A percentile compares a stretch with the other conserved stretches of the same genome.
Conservation (phyloP, 257 asterid genomes). For the Primulina tabacum region DNA sequence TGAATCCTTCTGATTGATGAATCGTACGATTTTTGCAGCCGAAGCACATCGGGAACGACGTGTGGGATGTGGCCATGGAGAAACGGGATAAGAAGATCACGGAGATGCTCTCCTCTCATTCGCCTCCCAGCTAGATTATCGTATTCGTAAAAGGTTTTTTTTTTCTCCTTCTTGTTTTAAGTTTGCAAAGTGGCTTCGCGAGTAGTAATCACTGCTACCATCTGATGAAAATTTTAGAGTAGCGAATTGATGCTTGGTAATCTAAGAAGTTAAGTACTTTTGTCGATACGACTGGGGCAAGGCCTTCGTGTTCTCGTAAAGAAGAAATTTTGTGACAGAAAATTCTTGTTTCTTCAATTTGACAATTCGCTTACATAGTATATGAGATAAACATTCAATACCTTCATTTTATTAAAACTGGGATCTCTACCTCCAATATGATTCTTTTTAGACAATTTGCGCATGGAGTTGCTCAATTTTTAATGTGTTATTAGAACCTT, state of each 20-base stretch:
- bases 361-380: background rate
- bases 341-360: background rate
- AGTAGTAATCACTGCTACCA: too few relatives aligned
- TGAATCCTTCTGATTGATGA: background rate
- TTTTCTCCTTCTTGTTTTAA: conserved; percentile 3
- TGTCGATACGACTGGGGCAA: background rate
- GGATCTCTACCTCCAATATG: too few relatives aligned
- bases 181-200: background rate
- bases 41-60: conserved; percentile 85
- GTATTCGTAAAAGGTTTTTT: conserved; percentile 17
- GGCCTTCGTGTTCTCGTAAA: background rate
- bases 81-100: conserved; percentile 79
- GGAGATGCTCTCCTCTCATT: conserved; percentile 55
- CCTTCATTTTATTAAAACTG: background rate
- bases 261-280: background rate
- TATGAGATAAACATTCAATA: background rate
- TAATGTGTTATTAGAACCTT: too few relatives aligned
- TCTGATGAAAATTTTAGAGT: background rate
- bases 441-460: too few relatives aligned
- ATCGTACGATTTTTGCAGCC: conserved; percentile 51
- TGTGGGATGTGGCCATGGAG: conserved; percentile 89
- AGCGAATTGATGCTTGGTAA: background rate
- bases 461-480: too few relatives aligned
- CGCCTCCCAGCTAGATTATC: conserved; percentile 35
- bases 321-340: background rate